A percentile compares a stretch with the other conserved stretches of the same genome.
Evolutionary conservation across 495 filamentous ascomycete genomes (phyloP).

Genomic region (Penicillium robsamsonii): DNA sequence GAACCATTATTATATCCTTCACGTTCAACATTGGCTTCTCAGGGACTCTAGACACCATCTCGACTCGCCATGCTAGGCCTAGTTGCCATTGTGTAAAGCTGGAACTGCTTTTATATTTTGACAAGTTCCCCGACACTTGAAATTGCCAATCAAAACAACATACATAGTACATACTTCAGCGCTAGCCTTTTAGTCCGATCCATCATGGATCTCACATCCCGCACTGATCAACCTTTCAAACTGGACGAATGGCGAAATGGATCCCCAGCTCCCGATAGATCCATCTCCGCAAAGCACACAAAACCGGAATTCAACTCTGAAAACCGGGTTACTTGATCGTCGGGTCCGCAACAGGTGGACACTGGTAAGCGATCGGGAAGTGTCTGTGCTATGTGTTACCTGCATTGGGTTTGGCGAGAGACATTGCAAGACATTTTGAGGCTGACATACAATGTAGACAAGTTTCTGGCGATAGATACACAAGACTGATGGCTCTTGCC

Average conservation of each 20-base stretch:
- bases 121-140: background rate
- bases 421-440: conserved; percentile 8
- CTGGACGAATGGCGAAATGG: background rate
- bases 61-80: background rate
- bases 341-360: conserved; percentile 14
- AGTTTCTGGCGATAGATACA: background rate
- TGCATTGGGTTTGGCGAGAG: conserved; percentile 4
- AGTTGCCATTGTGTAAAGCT: background rate
- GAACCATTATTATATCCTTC: conserved; percentile 6
- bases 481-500: background rate
- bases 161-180: background rate
- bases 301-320: conserved; percentile 16
- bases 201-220: background rate
- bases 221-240: background rate
- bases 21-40: background rate
- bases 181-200: background rate
- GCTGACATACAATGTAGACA: background rate
- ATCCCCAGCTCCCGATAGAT: conserved; percentile 13
- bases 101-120: background rate
- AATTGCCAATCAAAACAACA: background rate
- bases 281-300: conserved; percentile 10
- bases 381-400: conserved; percentile 7
- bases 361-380: background rate
- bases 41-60: background rate
- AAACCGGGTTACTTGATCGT: conserved; percentile 25